Base-by-base conservation (phyloP, 2,329 filamentous ascomycete species). In the Phoma sp. region DNA sequence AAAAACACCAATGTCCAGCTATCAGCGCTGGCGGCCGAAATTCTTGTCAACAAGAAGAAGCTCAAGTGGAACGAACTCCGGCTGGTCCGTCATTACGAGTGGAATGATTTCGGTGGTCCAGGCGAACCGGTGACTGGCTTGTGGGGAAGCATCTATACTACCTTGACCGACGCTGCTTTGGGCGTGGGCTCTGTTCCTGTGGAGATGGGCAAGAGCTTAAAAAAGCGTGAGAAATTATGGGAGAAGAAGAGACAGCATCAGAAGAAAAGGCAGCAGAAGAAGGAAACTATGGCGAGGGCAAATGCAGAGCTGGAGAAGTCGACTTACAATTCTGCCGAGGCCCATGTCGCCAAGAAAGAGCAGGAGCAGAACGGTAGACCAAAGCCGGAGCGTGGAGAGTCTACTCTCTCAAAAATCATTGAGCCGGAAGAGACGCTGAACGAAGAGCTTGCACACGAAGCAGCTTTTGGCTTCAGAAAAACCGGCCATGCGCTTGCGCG, bases 71-170 rank as follows among this genome's bases (percentile, higher is more conserved):
- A 82, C 51, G 83, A 85, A 54, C 73, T 92, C 41, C 81, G 84
- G 12, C 78, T 91, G 0, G 67, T 90, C 8, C 80, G 89, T 8
- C 87, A 89, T 64, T 84, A 82, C 45, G 88, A 90, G 63, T 92
- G 88, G 87, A 90, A 90, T 62, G 88, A 91, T 64, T 91, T 91
- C 64, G 87, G 89, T 61, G 89, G 89, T 0, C 88, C 88, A 0
- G 88, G 88, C 0, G 89, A 91, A 67, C 89, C 89, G 0, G 77
- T 92, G 12, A 89, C 88, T 0, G 89, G 88, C 3, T 77, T 84
- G 4, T 84, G 85, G 31, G 84, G 85, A 10, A 87, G 87, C 0
- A 63, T 91, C 4, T 79, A 84, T n/a, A 80, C 81, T 3, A 85
- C 84, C 0, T 69, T 88, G 3, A 81, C 82, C 1, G 82, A 84